Conservation (phyloP, 345 rosid genomes). For the Lepidium aucheri region DNA sequence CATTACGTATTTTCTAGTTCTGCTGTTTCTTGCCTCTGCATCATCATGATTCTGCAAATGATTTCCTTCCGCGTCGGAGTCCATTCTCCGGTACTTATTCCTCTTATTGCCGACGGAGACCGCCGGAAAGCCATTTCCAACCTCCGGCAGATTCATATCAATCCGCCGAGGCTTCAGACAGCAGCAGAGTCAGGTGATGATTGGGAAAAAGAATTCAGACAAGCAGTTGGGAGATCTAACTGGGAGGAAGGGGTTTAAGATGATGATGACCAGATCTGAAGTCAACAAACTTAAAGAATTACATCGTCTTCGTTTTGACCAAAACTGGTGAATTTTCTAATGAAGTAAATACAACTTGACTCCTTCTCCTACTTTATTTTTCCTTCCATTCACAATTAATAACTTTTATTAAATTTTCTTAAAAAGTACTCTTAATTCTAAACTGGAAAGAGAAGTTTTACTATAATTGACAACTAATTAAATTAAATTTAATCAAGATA, state of each 20-base stretch:
- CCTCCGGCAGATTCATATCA: constrained; percentile 44
- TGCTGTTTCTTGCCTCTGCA: constrained; percentile 29
- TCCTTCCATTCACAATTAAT: background rate
- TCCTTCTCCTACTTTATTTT: background rate
- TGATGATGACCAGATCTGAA: constrained; percentile 21
- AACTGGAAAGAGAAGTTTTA: background rate
- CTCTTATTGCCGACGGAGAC: constrained; percentile 49
- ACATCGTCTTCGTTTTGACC: constrained; percentile 13
- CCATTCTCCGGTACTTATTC: constrained; percentile 70
- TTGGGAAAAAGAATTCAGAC: background rate
- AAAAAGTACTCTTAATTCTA: background rate
- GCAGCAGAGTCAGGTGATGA: constrained; percentile 1
- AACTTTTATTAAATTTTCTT: background rate
- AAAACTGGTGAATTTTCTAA: constrained; percentile 13
- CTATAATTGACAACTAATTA: background rate
- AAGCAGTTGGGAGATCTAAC: background rate
- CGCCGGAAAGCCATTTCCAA: constrained; percentile 36
- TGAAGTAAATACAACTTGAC: constrained; percentile 3
- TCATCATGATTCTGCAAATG: constrained; percentile 12
- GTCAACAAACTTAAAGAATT: background rate
- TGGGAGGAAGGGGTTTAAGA: background rate
- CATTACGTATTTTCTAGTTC: constrained; percentile 50
- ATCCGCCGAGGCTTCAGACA: constrained; percentile 9
- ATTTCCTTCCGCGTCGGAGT: constrained; percentile 36
- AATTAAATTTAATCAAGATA: background rate